These are phyloP conservation scores for Betula pendula DNA, from an alignment of 306 rosid genomes.

Conservation along the genomic window DNA sequence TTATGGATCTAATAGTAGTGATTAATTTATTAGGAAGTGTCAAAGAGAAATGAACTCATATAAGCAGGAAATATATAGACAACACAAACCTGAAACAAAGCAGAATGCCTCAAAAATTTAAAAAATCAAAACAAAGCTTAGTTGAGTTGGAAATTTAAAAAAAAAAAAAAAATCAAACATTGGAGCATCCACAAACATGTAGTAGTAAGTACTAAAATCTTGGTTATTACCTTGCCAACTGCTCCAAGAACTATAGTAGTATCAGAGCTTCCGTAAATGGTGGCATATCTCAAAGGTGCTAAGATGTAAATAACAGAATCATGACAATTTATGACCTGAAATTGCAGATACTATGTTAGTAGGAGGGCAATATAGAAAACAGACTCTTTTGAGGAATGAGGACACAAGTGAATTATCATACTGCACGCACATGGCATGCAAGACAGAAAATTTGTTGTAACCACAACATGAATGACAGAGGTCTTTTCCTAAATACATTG, in stretches of 20 bases:
- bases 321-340: conserved; percentile 91
- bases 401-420: neutral
- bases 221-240: conserved; percentile 88
- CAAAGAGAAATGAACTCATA: neutral
- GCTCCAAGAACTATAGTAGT: conserved; percentile 93
- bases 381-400: neutral
- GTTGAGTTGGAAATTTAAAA: neutral
- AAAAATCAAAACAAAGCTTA: neutral
- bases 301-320: conserved; percentile 76
- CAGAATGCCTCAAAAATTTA: neutral
- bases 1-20: neutral
- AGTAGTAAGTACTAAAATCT: conserved; percentile 10
- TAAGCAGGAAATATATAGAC: neutral
- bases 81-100: neutral
- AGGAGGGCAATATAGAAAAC: conserved; percentile 1
- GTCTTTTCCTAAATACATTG: neutral
- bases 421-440: neutral
- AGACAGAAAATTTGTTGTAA: conserved; percentile 6
- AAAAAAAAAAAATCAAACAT: neutral
- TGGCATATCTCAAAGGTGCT: conserved; percentile 94
- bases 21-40: neutral
- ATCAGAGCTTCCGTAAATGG: conserved; percentile 96
- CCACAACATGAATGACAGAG: neutral
- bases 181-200: neutral
- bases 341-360: conserved; percentile 17